Percentiles rank a stretch among this genome's conserved stretches.
These are phyloP conservation scores for Chytriomyces confervae DNA, from an alignment of 192 early-diverging fungal genomes.

Conservation along the genomic window DNA sequence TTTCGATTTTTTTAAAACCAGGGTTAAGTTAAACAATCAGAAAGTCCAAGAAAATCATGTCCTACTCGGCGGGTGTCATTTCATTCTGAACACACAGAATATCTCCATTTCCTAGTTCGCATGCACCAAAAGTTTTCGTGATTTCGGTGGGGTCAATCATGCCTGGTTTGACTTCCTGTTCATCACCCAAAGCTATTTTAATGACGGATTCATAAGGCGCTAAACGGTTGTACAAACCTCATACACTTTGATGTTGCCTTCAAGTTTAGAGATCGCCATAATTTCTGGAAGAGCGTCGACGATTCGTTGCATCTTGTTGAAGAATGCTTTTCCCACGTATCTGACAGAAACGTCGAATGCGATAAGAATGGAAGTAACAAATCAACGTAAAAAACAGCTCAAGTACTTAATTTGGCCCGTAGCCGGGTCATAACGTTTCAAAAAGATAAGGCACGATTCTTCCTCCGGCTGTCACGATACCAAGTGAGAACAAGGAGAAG, in stretches of 20 bases:
- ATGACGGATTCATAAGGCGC: conserved; percentile 35
- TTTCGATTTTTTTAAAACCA: background rate
- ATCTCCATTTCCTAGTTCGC: conserved; percentile 95
- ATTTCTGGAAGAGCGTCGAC: conserved; percentile 64
- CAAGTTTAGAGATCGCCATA: conserved; percentile 42
- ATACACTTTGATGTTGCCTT: conserved; percentile 46
- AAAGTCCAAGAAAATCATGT: conserved; percentile 42
- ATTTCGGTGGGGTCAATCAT: conserved; percentile 83
- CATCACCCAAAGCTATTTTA: conserved; percentile 55
- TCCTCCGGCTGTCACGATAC: background rate
- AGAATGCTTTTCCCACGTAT: conserved; percentile 27
- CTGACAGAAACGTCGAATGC: conserved; percentile 1
- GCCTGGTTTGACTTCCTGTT: conserved; percentile 89
- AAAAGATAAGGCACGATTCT: conserved; percentile 68
- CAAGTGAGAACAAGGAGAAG: background rate
- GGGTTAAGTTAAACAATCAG: background rate
- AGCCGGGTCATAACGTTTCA: conserved; percentile 82
- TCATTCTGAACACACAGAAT: conserved; percentile 83
- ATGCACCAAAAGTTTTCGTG: conserved; percentile 65
- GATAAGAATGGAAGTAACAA: background rate
- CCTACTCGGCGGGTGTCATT: conserved; percentile 46
- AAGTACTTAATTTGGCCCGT: conserved; percentile 18
- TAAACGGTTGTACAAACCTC: conserved; percentile 19
- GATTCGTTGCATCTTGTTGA: conserved; percentile 45
- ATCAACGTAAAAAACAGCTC: background rate